phyloP scores from a whole-genome alignment of 768 basidiomycete genomes.

The Leccinellum albellum region DNA sequence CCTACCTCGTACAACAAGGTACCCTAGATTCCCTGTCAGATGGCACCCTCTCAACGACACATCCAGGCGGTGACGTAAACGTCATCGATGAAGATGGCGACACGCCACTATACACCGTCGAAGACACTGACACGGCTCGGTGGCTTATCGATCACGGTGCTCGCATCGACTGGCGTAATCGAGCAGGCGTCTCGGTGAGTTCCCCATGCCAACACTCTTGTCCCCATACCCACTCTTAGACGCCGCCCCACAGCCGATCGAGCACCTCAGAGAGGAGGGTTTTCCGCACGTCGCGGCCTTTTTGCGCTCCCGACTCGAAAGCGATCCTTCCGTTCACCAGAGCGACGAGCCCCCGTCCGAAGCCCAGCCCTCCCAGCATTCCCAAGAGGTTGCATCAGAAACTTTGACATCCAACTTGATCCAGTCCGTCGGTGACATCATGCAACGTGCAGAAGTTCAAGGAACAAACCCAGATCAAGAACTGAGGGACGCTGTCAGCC shows the following conservation, averaged over 20 bases:
- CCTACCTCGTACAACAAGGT: constrained; percentile 77
- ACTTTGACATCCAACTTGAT: constrained; percentile 65
- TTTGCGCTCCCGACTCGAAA: constrained; percentile 40
- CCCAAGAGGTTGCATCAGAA: constrained; percentile 68
- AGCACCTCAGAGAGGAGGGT: constrained; percentile 60
- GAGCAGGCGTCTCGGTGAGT: constrained; percentile 73
- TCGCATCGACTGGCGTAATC: constrained; percentile 54
- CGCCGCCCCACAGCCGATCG: constrained; percentile 46
- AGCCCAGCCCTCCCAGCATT: constrained; percentile 54
- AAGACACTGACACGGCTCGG: constrained; percentile 71
- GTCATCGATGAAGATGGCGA: constrained; percentile 84
- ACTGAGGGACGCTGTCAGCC: constrained; percentile 55
- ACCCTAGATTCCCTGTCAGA: constrained; percentile 3
- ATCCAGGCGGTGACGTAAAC: constrained; percentile 80
- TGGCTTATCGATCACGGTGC: constrained; percentile 82
- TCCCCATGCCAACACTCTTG: constrained; percentile 6
- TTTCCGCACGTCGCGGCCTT: constrained; percentile 65
- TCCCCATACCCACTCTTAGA: constrained; percentile 4
- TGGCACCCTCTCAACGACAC: neutral
- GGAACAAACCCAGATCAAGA: constrained; percentile 67
- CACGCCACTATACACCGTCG: constrained; percentile 89
- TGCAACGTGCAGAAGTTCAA: constrained; percentile 52
- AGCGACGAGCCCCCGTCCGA: constrained; percentile 5
- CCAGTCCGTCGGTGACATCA: constrained; percentile 61
- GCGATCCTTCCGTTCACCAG: constrained; percentile 9